These are phyloP conservation scores for Lipomyces spencermartinsiae DNA, from an alignment of 805 yeast species.

Conservation along the genomic window DNA sequence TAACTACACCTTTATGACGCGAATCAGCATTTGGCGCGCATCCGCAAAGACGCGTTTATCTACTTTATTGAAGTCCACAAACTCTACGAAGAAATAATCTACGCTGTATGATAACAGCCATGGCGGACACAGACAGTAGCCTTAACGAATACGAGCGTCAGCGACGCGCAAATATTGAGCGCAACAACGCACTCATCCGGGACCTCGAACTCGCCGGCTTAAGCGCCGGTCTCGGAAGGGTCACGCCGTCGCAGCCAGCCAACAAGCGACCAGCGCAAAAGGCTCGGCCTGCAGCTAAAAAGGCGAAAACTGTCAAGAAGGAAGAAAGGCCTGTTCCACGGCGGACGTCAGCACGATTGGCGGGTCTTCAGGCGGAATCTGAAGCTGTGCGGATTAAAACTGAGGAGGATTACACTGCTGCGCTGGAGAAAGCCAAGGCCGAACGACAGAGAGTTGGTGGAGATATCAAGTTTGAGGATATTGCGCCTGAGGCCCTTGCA, in stretches of 20 bases:
- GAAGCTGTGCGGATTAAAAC: slow-evolving; percentile 50
- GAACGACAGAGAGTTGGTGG: slow-evolving; percentile 69
- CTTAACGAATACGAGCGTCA: slow-evolving; percentile 66
- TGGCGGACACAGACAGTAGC: slow-evolving; percentile 12
- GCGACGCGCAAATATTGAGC: slow-evolving; percentile 76
- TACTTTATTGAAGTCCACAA: neutral
- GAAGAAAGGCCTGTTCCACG: slow-evolving; percentile 52
- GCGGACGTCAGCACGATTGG: slow-evolving; percentile 78
- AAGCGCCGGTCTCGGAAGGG: slow-evolving; percentile 48
- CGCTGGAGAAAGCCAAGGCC: slow-evolving; percentile 46
- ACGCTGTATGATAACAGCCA: neutral
- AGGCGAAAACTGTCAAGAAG: slow-evolving; percentile 1
- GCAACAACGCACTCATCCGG: slow-evolving; percentile 77
- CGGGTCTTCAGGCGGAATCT: slow-evolving; percentile 70
- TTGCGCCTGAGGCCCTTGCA: slow-evolving; percentile 43
- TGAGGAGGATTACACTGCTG: slow-evolving; percentile 44
- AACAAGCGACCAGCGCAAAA: slow-evolving; percentile 1
- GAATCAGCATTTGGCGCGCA: no score
- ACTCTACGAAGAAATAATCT: neutral
- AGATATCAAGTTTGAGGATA: slow-evolving; percentile 66
- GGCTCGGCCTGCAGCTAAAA: slow-evolving; percentile 2
- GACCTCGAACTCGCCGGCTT: slow-evolving; percentile 71
- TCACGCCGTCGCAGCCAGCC: neutral
- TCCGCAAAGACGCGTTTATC: no score
- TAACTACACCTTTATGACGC: no score